Evolutionary conservation across 225 moss, liverwort and hornwort genomes (phyloP).

Genomic region (Marchantia paleacea): DNA sequence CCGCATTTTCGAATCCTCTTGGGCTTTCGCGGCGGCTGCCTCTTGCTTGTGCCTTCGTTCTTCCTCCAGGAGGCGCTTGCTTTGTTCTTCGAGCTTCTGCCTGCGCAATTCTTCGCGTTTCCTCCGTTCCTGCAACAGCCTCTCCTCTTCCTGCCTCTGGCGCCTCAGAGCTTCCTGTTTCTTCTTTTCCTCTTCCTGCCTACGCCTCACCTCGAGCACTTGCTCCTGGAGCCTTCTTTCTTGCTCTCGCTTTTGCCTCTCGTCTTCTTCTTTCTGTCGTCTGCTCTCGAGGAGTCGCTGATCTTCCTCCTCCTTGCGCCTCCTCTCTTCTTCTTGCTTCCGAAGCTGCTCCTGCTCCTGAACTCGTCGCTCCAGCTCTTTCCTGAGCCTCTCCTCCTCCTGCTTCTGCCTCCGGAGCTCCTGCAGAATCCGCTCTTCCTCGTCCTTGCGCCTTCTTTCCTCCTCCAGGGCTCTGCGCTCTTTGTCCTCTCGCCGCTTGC

Average conservation of each 20-base stretch:
- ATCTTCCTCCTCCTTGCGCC: slow-evolving; percentile 27
- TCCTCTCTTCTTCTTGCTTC: slow-evolving; percentile 23
- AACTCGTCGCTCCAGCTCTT: slow-evolving; percentile 19
- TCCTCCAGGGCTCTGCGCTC: slow-evolving; percentile 20
- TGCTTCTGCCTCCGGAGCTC: slow-evolving; percentile 17
- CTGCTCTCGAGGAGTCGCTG: background rate
- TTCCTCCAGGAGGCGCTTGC: background rate
- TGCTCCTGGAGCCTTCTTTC: slow-evolving; percentile 14
- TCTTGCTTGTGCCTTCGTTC: slow-evolving; percentile 17
- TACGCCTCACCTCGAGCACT: background rate
- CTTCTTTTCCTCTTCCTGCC: slow-evolving; percentile 20
- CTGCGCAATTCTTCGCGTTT: slow-evolving; percentile 17
- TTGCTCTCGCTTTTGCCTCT: background rate
- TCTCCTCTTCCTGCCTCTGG: slow-evolving; percentile 25
- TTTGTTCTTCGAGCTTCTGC: slow-evolving; percentile 22
- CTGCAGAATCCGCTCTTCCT: background rate
- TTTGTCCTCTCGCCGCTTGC: slow-evolving; percentile 15
- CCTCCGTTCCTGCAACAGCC: background rate
- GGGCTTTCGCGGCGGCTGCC: background rate
- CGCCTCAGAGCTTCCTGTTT: slow-evolving; percentile 20
- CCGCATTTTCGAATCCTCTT: slow-evolving; percentile 7
- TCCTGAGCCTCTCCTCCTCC: slow-evolving; percentile 25
- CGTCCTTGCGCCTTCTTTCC: slow-evolving; percentile 21
- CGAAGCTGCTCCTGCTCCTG: slow-evolving; percentile 22
- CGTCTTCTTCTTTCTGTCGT: slow-evolving; percentile 11